These are phyloP conservation scores for Aspergillus leporis DNA, from an alignment of 495 filamentous ascomycete genomes.

Conservation along the genomic window DNA sequence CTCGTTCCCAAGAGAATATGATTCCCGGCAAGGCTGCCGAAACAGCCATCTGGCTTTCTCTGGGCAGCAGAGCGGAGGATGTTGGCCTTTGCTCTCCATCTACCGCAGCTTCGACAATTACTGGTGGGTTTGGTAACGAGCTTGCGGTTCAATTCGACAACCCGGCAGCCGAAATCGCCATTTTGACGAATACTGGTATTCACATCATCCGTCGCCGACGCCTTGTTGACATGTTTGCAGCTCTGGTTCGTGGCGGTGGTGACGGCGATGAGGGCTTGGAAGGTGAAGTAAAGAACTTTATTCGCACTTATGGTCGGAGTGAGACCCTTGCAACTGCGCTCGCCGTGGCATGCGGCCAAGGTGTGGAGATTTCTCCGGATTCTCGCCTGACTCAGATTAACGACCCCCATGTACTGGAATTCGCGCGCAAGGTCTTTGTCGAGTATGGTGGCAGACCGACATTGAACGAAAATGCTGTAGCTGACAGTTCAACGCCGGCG, in stretches of 20 bases:
- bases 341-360: constrained; percentile 94
- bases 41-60: constrained; percentile 69
- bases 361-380: constrained; percentile 71
- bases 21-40: constrained; percentile 58
- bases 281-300: constrained; percentile 77
- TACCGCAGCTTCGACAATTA: constrained; percentile 65
- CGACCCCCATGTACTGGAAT: constrained; percentile 80
- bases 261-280: constrained; percentile 79
- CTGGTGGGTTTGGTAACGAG: constrained; percentile 91
- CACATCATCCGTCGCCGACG: constrained; percentile 79
- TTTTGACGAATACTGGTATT: constrained; percentile 87
- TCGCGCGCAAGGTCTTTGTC: constrained; percentile 83
- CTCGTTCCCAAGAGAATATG: constrained; percentile 53
- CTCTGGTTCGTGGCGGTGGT: constrained; percentile 67
- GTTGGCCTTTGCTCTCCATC: constrained; percentile 71
- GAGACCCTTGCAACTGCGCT: constrained; percentile 89
- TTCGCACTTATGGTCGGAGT: constrained; percentile 75
- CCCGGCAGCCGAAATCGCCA: constrained; percentile 75
- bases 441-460: constrained; percentile 83
- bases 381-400: constrained; percentile 65
- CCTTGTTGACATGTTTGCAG: constrained; percentile 90
- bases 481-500: constrained; percentile 59
- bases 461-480: constrained; percentile 67
- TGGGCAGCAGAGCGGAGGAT: constrained; percentile 71
- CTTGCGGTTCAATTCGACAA: constrained; percentile 91